Evolutionary conservation across 768 basidiomycete genomes (phyloP).

Genomic region (Xanthoconium purpureum): DNA sequence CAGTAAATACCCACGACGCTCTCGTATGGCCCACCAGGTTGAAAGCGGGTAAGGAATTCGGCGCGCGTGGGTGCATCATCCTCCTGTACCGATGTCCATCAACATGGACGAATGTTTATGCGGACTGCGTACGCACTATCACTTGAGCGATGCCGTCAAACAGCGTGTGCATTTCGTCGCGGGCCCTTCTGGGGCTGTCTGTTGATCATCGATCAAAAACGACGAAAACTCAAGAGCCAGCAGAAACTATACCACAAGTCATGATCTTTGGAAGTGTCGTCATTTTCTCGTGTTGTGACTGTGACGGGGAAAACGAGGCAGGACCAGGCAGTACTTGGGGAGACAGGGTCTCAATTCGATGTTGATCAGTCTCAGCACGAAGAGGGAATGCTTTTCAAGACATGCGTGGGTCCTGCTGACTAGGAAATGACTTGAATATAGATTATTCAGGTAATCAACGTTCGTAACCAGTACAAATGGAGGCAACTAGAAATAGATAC

Average conservation of each 20-base stretch:
- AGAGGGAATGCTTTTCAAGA: background rate
- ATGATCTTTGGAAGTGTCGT: conserved; percentile 23
- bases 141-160: conserved; percentile 69
- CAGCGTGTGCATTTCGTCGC: conserved; percentile 61
- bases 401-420: background rate
- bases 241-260: conserved; percentile 26
- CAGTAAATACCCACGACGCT: conserved; percentile 51
- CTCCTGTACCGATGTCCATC: conserved; percentile 14
- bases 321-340: background rate
- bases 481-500: background rate
- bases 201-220: background rate
- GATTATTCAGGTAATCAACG: background rate
- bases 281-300: background rate
- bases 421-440: too few relatives aligned
- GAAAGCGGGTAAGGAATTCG: conserved; percentile 45
- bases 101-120: background rate
- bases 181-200: conserved; percentile 75
- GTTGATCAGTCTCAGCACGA: background rate
- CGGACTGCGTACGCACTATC: conserved; percentile 47
- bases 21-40: conserved; percentile 45
- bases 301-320: background rate
- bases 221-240: too few relatives aligned
- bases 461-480: background rate
- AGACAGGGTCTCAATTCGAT: background rate
- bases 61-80: conserved; percentile 42